phyloP scores from a whole-genome alignment of 2,329 filamentous ascomycete species.

The Nemania sp. region DNA sequence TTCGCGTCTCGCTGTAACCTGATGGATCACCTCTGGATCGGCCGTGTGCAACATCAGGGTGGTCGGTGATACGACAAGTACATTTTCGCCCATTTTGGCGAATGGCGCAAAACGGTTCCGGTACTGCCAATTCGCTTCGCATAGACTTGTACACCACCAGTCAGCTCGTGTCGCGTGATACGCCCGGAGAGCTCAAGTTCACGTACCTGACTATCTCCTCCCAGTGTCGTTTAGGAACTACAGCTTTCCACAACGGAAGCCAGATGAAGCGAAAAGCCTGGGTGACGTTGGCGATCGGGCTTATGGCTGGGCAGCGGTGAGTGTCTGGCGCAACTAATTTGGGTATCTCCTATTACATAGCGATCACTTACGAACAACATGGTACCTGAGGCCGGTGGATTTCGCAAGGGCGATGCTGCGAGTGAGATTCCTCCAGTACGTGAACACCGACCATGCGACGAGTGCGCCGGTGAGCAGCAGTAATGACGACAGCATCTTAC shows the following conservation, averaged over 20 bases:
- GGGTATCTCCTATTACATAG: background rate
- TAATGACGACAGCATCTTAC: conserved; percentile 44
- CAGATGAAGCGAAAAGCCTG: conserved; percentile 57
- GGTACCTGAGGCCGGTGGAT: conserved; percentile 55
- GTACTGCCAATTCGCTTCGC: conserved; percentile 64
- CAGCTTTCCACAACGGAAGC: conserved; percentile 56
- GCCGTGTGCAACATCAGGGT: conserved; percentile 58
- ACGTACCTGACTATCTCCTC: conserved; percentile 63
- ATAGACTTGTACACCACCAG: conserved; percentile 22
- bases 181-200: background rate
- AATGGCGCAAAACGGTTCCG: conserved; percentile 59
- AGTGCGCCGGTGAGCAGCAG: conserved; percentile 40
- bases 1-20: conserved; percentile 67
- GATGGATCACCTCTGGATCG: conserved; percentile 65
- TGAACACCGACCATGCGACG: conserved; percentile 41
- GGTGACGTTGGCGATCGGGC: conserved; percentile 57
- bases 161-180: conserved; percentile 8
- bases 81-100: conserved; percentile 62
- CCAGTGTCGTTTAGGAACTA: conserved; percentile 58
- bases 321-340: conserved; percentile 1
- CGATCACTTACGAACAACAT: conserved; percentile 54
- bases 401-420: conserved; percentile 55
- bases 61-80: conserved; percentile 63
- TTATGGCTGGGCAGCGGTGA: conserved; percentile 45
- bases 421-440: conserved; percentile 40